Percentiles rank a stretch among this genome's conserved stretches.
Evolutionary conservation across 2,329 filamentous ascomycete genomes (phyloP).

Genomic region (Westerdykella sp.): DNA sequence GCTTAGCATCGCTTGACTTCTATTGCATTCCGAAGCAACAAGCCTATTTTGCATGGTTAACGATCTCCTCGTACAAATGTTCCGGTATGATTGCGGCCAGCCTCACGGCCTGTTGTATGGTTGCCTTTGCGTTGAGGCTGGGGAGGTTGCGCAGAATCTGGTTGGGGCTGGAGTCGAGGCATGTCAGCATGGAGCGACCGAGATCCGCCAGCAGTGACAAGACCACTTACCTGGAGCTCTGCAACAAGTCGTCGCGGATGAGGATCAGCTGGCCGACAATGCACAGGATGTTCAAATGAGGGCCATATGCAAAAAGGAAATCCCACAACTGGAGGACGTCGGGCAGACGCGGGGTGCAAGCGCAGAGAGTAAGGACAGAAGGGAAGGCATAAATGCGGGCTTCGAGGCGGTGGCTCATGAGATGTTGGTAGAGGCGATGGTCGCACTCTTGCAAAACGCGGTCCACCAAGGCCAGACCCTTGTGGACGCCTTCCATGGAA

Average conservation of each 20-base stretch:
- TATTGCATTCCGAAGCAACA: background rate
- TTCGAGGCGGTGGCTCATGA: constrained; percentile 79
- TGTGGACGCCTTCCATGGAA: constrained; percentile 95
- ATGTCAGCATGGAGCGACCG: constrained; percentile 6
- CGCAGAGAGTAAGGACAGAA: constrained; percentile 87
- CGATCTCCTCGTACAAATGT: constrained; percentile 83
- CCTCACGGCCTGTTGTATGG: constrained; percentile 77
- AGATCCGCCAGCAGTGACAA: background rate
- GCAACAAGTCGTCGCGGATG: constrained; percentile 76
- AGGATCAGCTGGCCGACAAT: constrained; percentile 93
- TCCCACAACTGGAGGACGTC: constrained; percentile 95
- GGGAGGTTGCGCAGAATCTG: constrained; percentile 86
- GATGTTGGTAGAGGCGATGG: constrained; percentile 74
- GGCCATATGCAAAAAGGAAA: constrained; percentile 91
- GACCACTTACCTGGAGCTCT: constrained; percentile 65
- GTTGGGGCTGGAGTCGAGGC: constrained; percentile 61
- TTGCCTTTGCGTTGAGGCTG: constrained; percentile 71
- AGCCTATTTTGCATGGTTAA: constrained; percentile 68
- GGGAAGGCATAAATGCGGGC: constrained; percentile 96
- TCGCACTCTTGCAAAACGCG: constrained; percentile 88
- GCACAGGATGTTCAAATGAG: constrained; percentile 90
- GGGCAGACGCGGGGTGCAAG: constrained; percentile 88
- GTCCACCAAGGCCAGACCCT: constrained; percentile 83
- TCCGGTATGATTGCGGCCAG: constrained; percentile 87
- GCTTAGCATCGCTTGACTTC: too few relatives aligned